Base-by-base conservation (phyloP, 192 early-diverging fungal species). In the Coemansia erecta region DNA sequence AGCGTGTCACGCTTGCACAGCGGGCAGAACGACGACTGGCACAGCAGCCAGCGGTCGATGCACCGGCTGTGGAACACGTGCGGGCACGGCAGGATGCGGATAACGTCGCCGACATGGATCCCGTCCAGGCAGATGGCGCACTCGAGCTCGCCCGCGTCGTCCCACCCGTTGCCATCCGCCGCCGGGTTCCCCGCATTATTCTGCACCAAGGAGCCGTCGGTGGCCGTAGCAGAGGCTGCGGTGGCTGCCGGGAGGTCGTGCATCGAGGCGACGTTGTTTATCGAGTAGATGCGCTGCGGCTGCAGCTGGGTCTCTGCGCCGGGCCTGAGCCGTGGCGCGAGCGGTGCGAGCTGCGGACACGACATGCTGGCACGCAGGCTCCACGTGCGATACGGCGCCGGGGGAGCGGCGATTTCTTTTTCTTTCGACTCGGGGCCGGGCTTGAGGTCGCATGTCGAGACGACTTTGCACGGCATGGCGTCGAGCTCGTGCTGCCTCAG, bases 41-140 rank as follows among this genome's bases (percentile, higher is more conserved):
- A 59, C 2, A 72, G 50, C 19, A 83, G 70, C 81, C 81, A 83
- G 40, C 66, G 66, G 41, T 83, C 81, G 35, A 83, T 70, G 35
- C 81, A 83, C 14, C 23, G 46, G 28, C 57, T 53, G 31, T 83
- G 81, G 64, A 73, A 83, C 2, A 60, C 42, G 42, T 83, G 81
- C 0, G 63, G 66, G 12, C 81, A 83, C 4, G 76, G 76, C 14
- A 79, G 56, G 9, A 50, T 57, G 33, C 80, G 70, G 4, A 77
- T 48, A 2, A 70, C 56, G 21, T 77, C 60, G 11, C 70, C 80
- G 3, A 53, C 45, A n/a, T 56, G 50, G 11, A 81, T 57, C 5
- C 73, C 70, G 1, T 77, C 73, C 14, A 81, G 37, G n/a, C 80
- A 81, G 31, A 81, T 77, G 0, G 73, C 69, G 26, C 80, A 81